phyloP scores from a whole-genome alignment of 2,329 filamentous ascomycete species.

The Aspergillus thermomutatus region DNA sequence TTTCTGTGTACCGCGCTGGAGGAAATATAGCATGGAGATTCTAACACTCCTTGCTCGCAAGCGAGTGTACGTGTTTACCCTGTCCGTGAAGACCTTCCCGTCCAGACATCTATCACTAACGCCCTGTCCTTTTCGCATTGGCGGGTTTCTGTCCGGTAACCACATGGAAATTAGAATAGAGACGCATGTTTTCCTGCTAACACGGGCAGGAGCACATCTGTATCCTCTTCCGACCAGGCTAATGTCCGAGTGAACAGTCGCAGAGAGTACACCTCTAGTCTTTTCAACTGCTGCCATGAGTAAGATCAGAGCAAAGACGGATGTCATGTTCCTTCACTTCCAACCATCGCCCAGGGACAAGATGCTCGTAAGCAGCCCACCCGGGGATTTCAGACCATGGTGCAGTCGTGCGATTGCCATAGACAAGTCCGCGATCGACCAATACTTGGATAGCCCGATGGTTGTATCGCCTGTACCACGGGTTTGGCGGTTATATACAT shows the following conservation, averaged over 20 bases:
- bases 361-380: slow-evolving; percentile 5
- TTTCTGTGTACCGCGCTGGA: too few species aligned
- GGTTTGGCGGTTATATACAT: too few species aligned
- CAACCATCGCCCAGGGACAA: slow-evolving; percentile 7
- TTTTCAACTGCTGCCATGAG: not conserved
- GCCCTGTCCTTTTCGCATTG: not conserved
- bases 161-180: slow-evolving; percentile 6
- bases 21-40: too few species aligned
- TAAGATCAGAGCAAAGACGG: slow-evolving; percentile 2
- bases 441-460: too few species aligned
- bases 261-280: slow-evolving; percentile 5
- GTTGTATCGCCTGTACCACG: too few species aligned
- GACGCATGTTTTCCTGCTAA: not conserved
- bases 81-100: too few species aligned
- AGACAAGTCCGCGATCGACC: too few species aligned
- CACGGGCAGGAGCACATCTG: slow-evolving; percentile 1
- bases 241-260: slow-evolving; percentile 7
- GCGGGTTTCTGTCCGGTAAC: not conserved
- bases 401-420: too few species aligned
- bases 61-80: too few species aligned
- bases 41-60: too few species aligned
- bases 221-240: slow-evolving; percentile 10
- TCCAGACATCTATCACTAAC: not conserved
- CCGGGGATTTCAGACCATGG: slow-evolving; percentile 4
- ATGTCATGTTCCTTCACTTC: slow-evolving; percentile 7